Conservation (phyloP, 495 filamentous ascomycete genomes). For the Hypoxylon subgilvum region DNA sequence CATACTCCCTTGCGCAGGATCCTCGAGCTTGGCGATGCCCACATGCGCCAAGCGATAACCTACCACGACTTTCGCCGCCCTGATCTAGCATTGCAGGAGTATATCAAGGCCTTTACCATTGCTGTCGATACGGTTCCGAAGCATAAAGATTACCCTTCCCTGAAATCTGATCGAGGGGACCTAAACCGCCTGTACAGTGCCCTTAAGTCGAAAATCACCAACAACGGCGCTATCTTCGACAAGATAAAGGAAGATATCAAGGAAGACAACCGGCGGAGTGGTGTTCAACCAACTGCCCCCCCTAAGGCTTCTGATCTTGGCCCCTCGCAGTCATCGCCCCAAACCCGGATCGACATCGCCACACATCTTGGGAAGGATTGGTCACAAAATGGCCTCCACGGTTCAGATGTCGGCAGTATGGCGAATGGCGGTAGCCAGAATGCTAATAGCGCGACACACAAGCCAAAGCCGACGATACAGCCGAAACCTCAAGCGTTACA, state of each 20-base stretch:
- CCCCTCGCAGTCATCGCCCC: background rate
- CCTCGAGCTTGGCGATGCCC: conserved; percentile 56
- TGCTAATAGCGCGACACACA: conserved; percentile 12
- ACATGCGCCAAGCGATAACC: conserved; percentile 58
- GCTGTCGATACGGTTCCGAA: conserved; percentile 74
- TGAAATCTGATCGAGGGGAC: conserved; percentile 52
- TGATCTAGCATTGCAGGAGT: conserved; percentile 66
- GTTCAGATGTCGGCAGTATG: background rate
- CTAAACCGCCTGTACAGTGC: conserved; percentile 56
- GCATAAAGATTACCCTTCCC: conserved; percentile 67
- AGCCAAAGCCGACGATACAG: conserved; percentile 59
- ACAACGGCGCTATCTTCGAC: conserved; percentile 53
- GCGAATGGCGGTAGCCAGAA: background rate
- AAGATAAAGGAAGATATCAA: conserved; percentile 70
- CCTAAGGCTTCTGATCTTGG: conserved; percentile 4
- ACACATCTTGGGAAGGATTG: conserved; percentile 3
- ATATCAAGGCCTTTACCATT: conserved; percentile 78
- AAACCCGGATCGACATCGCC: conserved; percentile 9
- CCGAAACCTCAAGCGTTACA: conserved; percentile 70
- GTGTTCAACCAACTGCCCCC: conserved; percentile 47
- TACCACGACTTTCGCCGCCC: conserved; percentile 58
- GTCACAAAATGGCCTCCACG: background rate
- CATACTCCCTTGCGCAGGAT: conserved; percentile 55
- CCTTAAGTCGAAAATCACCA: conserved; percentile 55
- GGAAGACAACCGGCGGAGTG: conserved; percentile 66